These are phyloP conservation scores for Rubus idaeus DNA, from an alignment of 306 rosid genomes.

Conservation along the genomic window DNA sequence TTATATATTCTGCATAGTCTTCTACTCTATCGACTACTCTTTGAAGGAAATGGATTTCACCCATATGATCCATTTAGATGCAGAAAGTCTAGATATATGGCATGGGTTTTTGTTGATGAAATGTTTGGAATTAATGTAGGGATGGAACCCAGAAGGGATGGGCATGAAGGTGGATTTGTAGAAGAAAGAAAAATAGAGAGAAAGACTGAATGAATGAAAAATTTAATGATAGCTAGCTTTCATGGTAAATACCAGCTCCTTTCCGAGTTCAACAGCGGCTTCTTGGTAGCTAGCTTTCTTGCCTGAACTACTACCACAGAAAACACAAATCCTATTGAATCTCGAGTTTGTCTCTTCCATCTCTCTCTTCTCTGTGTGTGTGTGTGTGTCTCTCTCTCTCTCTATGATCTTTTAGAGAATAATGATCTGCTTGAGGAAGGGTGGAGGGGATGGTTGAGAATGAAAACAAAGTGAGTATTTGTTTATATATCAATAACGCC, in stretches of 20 bases:
- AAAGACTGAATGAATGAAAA: background rate
- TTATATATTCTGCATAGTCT: background rate
- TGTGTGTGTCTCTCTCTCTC: conserved; percentile 15
- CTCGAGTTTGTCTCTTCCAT: conserved; percentile 84
- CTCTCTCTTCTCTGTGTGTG: conserved; percentile 19
- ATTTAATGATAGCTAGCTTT: background rate
- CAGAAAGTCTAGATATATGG: background rate
- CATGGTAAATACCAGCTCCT: conserved; percentile 63
- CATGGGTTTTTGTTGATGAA: background rate
- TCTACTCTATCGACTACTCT: background rate
- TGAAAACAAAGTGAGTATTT: conserved; percentile 35
- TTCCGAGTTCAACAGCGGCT: conserved; percentile 90
- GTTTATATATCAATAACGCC: conserved; percentile 23
- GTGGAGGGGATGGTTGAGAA: conserved; percentile 35
- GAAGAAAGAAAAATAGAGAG: background rate
- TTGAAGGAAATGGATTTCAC: background rate
- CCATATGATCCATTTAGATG: background rate
- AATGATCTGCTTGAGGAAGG: conserved; percentile 18
- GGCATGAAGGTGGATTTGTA: background rate
- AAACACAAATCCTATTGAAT: conserved; percentile 91
- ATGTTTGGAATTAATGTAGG: background rate
- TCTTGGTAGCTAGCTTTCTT: conserved; percentile 90
- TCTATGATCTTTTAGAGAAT: conserved; percentile 16
- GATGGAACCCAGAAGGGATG: background rate
- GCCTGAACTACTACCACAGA: conserved; percentile 97